Percentiles rank a stretch among this genome's conserved stretches.
Evolutionary conservation across 2,329 filamentous ascomycete species (phyloP).

Genomic region (Bipolaris sorokiniana): DNA sequence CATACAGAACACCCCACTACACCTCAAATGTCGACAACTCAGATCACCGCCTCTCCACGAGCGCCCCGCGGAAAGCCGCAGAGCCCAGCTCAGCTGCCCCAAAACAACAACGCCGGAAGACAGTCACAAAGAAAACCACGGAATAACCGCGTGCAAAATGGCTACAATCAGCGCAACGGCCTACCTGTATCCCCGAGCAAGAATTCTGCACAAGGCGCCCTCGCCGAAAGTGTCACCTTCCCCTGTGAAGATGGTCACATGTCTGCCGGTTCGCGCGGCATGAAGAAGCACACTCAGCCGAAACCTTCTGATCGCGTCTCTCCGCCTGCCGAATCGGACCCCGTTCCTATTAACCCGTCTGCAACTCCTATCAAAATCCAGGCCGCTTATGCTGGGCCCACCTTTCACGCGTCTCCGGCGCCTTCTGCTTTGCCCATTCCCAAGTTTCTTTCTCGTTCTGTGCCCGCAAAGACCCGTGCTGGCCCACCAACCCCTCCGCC

Average conservation of each 20-base stretch:
- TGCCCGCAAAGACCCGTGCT: constrained; percentile 60
- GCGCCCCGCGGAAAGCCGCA: constrained; percentile 42
- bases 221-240: constrained; percentile 35
- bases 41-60: constrained; percentile 43
- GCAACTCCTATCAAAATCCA: constrained; percentile 46
- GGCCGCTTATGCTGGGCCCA: constrained; percentile 83
- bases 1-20: constrained; percentile 7
- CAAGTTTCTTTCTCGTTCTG: constrained; percentile 80
- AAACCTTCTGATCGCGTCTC: constrained; percentile 40
- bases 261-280: constrained; percentile 30
- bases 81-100: constrained; percentile 37
- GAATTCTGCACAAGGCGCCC: constrained; percentile 20
- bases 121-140: constrained; percentile 38
- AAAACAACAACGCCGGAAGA: constrained; percentile 34
- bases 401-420: constrained; percentile 93
- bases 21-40: constrained; percentile 43
- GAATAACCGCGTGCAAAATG: constrained; percentile 42
- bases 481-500: constrained; percentile 58
- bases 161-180: constrained; percentile 30
- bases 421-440: constrained; percentile 89
- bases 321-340: constrained; percentile 38
- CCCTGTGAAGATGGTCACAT: constrained; percentile 39
- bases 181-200: constrained; percentile 24
- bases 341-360: constrained; percentile 23
- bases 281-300: constrained; percentile 42